Base-by-base conservation (phyloP, 805 yeast species). In the Kodamaea restingae region DNA sequence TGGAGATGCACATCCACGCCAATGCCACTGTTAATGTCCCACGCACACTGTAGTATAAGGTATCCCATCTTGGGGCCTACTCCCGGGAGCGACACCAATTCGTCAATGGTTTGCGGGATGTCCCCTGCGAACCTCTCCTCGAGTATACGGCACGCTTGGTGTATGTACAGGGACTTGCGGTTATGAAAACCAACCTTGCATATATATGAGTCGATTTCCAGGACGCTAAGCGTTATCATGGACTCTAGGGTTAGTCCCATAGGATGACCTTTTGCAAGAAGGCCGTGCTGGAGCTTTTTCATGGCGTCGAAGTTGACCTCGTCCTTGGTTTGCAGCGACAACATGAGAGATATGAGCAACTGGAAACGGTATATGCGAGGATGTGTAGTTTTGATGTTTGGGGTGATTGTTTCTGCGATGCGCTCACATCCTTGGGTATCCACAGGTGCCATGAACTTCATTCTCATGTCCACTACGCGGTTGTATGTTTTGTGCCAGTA, bases 21-120 rank as follows among this genome's bases (percentile, higher is more conserved):
- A n/a, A 90, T 86, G 0, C 97, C 97, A 10, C 69, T 65, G 38
- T 72, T 80, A 42, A 81, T 65, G 30, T 70, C 65, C 96, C 96
- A 88, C 0, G 93, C 95, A 29, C 78, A 75, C 51, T 88, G 95
- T 42, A 88, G 64, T 1, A 90, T 70, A 28, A 90, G 61, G 55
- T 76, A 84, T 0, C 95, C 95, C 98, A 90, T 90, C 57, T 90
- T 90, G 7, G 96, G 96, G 0, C 98, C 98, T 2, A 90, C 95
- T 0, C 98, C 98, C 0, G 96, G 96, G 22, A 90, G 63, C 0
- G 73, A 59, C 4, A 75, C 69, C 37, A 90, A 69, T 1, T 81
- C 90, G 5, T 73, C 78, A 7, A 84, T 70, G 2, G 81, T 71
- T 42, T 72, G 60, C 0, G 98, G 98, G 3, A 91, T 72, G 47